Base-by-base conservation (phyloP, 2,329 filamentous ascomycete species). In the Phialophora chinensis region DNA sequence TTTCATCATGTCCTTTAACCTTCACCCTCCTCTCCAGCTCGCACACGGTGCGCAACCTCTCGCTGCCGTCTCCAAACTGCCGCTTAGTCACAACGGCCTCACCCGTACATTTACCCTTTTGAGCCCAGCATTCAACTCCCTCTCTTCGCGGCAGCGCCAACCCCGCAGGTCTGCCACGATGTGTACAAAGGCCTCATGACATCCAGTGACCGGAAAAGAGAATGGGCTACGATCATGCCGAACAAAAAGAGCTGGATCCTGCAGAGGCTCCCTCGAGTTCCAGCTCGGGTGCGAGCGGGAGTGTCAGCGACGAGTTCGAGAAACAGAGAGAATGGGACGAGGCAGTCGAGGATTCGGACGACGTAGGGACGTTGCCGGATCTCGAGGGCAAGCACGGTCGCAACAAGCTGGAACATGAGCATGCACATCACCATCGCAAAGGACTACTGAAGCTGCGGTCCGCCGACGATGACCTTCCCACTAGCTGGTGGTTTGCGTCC, bases 401-500 rank as follows among this genome's bases (percentile, higher is more conserved):
- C 27, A 58, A 62, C 49, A 50, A 53, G 35, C 27, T 62, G 33
- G 52, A 63, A 56, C 50, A 33, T 23, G 35, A 65, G 31, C 63
- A 60, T 60, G 29, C 27, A 53, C 66, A 63, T 27, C 67, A 67
- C 31, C 66, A 61, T 27, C 66, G 63, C 47, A 52, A 60, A 20
- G 71, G 71, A 11, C 69, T 72, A 0, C 75, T 80, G 60, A 73
- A 73, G 23, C 73, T 79, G 73, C 73, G 79, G 57, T 76, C 78
- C 2, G 71, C 76, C 25, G 79, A 81, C 17, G 80, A 82, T 67
- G 79, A 80, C 56, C 77, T 80, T 52, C 77, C 69, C 47, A 74
- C 74, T 60, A 77, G 80, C 59, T 83, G 81, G 81, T 84, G 82
- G 82, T 76, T 84, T 68, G 81, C 81, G 1, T 82, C 81, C 2